phyloP scores from a whole-genome alignment of 768 basidiomycete genomes.

The Cantharellus anzutake region DNA sequence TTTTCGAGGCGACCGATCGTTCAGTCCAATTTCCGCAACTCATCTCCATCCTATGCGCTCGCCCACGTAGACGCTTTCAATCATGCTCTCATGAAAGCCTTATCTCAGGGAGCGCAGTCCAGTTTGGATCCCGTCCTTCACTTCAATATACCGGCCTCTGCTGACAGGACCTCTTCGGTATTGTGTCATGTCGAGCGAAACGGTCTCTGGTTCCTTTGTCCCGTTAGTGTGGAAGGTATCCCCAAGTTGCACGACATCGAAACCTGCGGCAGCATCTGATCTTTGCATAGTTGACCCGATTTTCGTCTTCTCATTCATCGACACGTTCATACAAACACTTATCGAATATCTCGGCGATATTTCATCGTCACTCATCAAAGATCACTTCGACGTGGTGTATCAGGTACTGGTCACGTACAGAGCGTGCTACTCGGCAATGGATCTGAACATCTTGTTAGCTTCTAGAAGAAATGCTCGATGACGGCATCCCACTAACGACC shows the following conservation, averaged over 20 bases:
- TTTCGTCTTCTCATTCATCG: conserved; percentile 74
- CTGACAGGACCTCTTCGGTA: conserved; percentile 33
- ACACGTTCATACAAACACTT: conserved; percentile 68
- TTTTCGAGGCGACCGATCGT: conserved; percentile 44
- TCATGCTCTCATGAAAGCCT: conserved; percentile 40
- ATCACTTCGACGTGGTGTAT: conserved; percentile 91
- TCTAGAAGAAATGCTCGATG: conserved; percentile 87
- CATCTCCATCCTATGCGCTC: conserved; percentile 57
- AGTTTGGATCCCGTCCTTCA: conserved; percentile 54
- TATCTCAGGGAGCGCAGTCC: conserved; percentile 4
- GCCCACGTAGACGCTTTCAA: conserved; percentile 77
- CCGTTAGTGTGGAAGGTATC: conserved; percentile 71
- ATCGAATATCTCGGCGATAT: conserved; percentile 78
- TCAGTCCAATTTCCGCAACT: conserved; percentile 74
- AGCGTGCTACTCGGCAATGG: no score
- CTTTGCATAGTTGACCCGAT: conserved; percentile 55
- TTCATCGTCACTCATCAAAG: conserved; percentile 58
- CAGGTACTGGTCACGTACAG: conserved; percentile 34
- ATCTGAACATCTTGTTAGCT: conserved; percentile 29
- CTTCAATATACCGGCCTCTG: conserved; percentile 27
- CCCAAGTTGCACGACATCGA: conserved; percentile 8
- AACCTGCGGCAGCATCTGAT: background rate
- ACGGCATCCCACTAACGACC: conserved; percentile 81
- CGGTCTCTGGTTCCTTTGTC: conserved; percentile 60
- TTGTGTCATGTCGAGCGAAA: conserved; percentile 68